phyloP scores from a whole-genome alignment of 768 basidiomycete species.

The Naematelia aurantialba region DNA sequence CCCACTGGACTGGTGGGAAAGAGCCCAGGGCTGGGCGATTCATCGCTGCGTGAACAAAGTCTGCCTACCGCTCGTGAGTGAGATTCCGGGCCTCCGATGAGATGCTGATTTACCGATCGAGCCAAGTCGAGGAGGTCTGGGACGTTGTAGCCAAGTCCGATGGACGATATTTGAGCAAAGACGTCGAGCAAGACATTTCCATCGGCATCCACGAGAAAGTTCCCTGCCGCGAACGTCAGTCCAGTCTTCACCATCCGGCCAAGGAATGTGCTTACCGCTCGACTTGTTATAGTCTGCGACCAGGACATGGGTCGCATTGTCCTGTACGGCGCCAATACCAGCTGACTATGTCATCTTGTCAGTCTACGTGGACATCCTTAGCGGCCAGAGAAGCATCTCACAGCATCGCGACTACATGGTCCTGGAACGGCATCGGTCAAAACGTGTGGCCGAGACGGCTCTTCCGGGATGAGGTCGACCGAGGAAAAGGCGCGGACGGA shows the following conservation, averaged over 20 bases:
- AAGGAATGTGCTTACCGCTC: slow-evolving; percentile 7
- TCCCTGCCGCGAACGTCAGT: slow-evolving; percentile 43
- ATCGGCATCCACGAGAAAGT: slow-evolving; percentile 53
- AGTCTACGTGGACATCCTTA: neutral
- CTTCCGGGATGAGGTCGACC: slow-evolving; percentile 17
- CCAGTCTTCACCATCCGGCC: neutral
- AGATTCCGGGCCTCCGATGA: too few relatives aligned
- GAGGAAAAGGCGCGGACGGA: slow-evolving; percentile 8
- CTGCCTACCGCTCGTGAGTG: slow-evolving; percentile 41
- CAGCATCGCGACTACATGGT: slow-evolving; percentile 12
- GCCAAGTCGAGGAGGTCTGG: slow-evolving; percentile 26
- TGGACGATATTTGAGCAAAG: slow-evolving; percentile 51
- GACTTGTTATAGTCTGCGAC: slow-evolving; percentile 41
- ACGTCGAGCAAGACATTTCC: slow-evolving; percentile 53
- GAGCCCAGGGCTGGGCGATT: slow-evolving; percentile 52
- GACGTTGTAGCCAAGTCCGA: slow-evolving; percentile 50
- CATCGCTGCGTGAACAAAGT: slow-evolving; percentile 50
- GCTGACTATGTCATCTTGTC: slow-evolving; percentile 3
- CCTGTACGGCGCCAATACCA: slow-evolving; percentile 35
- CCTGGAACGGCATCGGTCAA: slow-evolving; percentile 21
- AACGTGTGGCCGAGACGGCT: slow-evolving; percentile 18
- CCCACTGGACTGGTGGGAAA: slow-evolving; percentile 51
- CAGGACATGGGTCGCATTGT: slow-evolving; percentile 36
- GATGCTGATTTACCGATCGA: slow-evolving; percentile 14
- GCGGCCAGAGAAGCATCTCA: slow-evolving; percentile 14